Conservation (phyloP, 2,329 filamentous ascomycete species). For the Botrytis tulipae region DNA sequence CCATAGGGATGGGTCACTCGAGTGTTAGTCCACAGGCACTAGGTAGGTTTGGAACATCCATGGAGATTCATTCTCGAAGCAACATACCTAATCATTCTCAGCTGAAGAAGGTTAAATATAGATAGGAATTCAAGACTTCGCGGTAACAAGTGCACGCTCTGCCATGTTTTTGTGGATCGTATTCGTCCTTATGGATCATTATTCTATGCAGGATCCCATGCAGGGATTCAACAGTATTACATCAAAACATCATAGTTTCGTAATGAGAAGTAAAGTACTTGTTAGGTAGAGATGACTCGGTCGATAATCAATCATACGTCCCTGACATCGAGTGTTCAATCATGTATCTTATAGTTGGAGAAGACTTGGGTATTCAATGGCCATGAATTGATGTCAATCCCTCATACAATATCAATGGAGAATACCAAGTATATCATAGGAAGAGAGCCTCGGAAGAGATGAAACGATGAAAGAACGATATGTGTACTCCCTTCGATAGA, state of each 20-base stretch:
- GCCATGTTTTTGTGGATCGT: conserved; percentile 14
- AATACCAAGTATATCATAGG: neutral
- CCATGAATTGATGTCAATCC: neutral
- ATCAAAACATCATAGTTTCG: conserved; percentile 2
- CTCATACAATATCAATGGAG: neutral
- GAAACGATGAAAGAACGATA: neutral
- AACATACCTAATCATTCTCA: neutral
- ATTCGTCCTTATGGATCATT: neutral
- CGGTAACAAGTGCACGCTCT: neutral
- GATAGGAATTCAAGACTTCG: neutral
- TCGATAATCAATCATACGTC: neutral
- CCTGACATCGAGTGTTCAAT: neutral
- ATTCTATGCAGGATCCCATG: conserved; percentile 15
- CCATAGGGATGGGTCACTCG: neutral
- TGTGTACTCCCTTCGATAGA: neutral
- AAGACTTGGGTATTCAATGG: neutral
- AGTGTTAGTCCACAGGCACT: neutral
- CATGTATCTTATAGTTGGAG: neutral
- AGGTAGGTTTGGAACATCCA: neutral
- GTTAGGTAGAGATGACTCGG: neutral
- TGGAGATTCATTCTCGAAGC: neutral
- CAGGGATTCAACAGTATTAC: conserved; percentile 5
- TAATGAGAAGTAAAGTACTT: neutral
- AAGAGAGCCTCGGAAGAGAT: neutral
- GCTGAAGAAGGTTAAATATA: neutral